These are phyloP conservation scores for Hemileia vastatrix DNA, from an alignment of 1,284 basidiomycete species.

Conservation along the genomic window DNA sequence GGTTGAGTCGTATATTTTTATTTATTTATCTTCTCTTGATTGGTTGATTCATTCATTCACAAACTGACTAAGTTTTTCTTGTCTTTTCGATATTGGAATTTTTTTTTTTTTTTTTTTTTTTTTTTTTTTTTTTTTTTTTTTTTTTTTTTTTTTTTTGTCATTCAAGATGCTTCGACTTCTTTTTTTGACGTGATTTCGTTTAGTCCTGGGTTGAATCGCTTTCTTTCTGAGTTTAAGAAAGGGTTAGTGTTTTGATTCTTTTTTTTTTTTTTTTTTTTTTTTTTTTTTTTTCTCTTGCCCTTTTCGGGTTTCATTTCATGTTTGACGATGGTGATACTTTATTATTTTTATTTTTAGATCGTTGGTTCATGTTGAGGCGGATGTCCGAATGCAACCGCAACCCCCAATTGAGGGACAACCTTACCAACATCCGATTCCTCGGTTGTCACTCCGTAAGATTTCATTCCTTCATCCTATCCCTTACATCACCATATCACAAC, in stretches of 20 bases:
- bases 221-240: constrained; percentile 16
- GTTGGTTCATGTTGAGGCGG: constrained; percentile 15
- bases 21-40: too few relatives aligned
- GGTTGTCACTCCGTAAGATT: constrained; percentile 13
- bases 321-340: too few relatives aligned
- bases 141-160: too few relatives aligned
- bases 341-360: not conserved
- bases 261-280: not conserved
- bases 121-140: too few relatives aligned
- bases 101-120: too few relatives aligned
- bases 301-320: not conserved
- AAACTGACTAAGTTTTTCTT: too few relatives aligned
- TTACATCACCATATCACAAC: too few relatives aligned
- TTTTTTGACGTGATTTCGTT: constrained; percentile 17
- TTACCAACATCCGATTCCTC: constrained; percentile 6
- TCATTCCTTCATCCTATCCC: too few relatives aligned
- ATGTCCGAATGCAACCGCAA: constrained; percentile 20
- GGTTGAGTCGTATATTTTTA: too few relatives aligned
- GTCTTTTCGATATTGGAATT: too few relatives aligned
- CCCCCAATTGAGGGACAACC: constrained; percentile 3
- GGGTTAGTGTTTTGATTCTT: not conserved
- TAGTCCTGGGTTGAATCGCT: constrained; percentile 13
- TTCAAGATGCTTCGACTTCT: constrained; percentile 7
- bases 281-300: not conserved
- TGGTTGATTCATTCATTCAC: too few relatives aligned